Evolutionary conservation across 306 rosid species (phyloP), one percentile per base, ranked within the genome.

Genomic region (Astragalus membranaceus): DNA sequence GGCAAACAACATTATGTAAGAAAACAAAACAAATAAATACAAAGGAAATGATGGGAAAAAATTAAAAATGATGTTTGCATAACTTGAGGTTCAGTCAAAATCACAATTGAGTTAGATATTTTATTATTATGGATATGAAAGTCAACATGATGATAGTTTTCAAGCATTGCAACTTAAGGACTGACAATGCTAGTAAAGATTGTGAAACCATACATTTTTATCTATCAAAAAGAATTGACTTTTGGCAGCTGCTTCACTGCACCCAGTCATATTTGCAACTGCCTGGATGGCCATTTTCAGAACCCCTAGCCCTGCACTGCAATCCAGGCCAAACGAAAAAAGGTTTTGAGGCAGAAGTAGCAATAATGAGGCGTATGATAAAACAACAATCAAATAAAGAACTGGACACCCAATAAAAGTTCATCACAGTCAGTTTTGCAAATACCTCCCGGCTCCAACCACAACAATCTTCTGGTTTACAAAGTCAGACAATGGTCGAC

Each of bases 381-480:
- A 66, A 80, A 70, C 47, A 32, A 68, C 26, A 42, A 36, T 73
- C 35, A 53, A 67, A 37, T 60, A 41, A 72, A 67, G 50, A 26
- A 80, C 2, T 49, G 39, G 60, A 75, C 71, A 63, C 68, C 33
- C 30, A 57, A 67, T 58, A 77, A 48, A 33, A 15, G 78, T 58
- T 63, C 53, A 53, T 55, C 53, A 68, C 0, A 59, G 73, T 63
- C 51, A 74, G 69, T 52, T 44, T 57, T 43, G 47, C 32, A 61
- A 77, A 74, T 87, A 95, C 99, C 99, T 95, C 79, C 99, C 99
- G 56, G 99, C 99, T 83, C 99, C 99, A 37, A 86, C 99, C 74
- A 95, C 92, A 73, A 91, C 97, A 75, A 95, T 95, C 92, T 85
- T 95, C 79, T 95, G 99, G 72, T 86, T 85, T 68, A 74, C 85